A percentile compares a stretch with the other conserved stretches of the same genome.
Evolutionary conservation across 1,139 yeast species (phyloP).

Genomic region (Entelexis paramagnoliae): DNA sequence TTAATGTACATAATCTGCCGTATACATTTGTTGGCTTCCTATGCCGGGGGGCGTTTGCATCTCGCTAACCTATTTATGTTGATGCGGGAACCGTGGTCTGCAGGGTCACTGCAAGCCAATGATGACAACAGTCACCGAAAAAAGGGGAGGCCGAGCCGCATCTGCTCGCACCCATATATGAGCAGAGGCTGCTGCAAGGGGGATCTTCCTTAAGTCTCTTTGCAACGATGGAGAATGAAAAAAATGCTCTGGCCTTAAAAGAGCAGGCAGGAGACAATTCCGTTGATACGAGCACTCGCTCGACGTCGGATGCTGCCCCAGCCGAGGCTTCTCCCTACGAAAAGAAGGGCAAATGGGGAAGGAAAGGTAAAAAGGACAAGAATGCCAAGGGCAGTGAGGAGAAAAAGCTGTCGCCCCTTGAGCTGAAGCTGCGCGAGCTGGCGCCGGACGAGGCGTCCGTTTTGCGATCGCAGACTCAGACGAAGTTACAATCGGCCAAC

Average conservation of each 20-base stretch:
- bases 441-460: constrained; percentile 30
- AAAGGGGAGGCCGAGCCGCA: background rate
- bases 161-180: background rate
- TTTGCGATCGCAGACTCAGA: constrained; percentile 30
- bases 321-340: background rate
- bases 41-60: too few relatives aligned
- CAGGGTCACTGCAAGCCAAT: background rate
- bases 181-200: too few relatives aligned
- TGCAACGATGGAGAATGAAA: constrained; percentile 1
- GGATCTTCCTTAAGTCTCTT: background rate
- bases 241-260: background rate
- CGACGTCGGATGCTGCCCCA: background rate
- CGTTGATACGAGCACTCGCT: background rate
- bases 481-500: constrained; percentile 26
- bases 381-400: background rate
- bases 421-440: constrained; percentile 26
- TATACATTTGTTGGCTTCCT: too few relatives aligned
- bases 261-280: background rate
- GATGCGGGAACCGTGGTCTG: background rate
- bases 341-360: background rate
- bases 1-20: too few relatives aligned
- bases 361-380: constrained; percentile 3
- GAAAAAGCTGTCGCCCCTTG: constrained; percentile 6
- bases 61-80: too few relatives aligned
- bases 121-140: background rate